phyloP scores from a whole-genome alignment of 192 early-diverging fungal genomes.

The Umbelopsis sp. region DNA sequence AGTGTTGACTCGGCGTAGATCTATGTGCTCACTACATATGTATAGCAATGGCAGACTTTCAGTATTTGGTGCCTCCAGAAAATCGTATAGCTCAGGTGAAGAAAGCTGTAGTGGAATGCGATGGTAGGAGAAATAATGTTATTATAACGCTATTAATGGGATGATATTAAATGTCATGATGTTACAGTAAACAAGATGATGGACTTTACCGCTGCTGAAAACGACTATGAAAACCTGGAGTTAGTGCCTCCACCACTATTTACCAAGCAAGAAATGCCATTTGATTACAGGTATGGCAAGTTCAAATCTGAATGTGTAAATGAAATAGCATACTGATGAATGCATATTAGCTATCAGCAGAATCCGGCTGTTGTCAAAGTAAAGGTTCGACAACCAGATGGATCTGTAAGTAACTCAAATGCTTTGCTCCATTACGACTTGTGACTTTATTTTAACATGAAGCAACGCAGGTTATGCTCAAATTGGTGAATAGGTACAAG shows the following conservation, averaged over 20 bases:
- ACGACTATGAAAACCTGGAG: constrained; percentile 36
- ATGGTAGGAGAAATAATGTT: constrained; percentile 38
- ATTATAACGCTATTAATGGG: background rate
- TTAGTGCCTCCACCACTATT: constrained; percentile 64
- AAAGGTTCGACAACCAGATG: constrained; percentile 41
- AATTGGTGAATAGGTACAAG: constrained; percentile 10
- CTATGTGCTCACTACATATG: background rate
- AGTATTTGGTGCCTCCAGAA: constrained; percentile 47
- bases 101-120: constrained; percentile 41
- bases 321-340: background rate
- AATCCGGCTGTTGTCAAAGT: constrained; percentile 54
- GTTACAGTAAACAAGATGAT: constrained; percentile 44
- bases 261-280: constrained; percentile 50
- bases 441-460: background rate
- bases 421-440: background rate
- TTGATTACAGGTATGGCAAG: constrained; percentile 50
- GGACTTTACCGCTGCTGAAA: constrained; percentile 43
- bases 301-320: background rate
- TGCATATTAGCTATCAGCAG: constrained; percentile 43
- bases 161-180: background rate
- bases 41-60: constrained; percentile 65
- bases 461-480: background rate
- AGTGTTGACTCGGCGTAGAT: background rate
- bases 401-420: constrained; percentile 27
- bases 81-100: constrained; percentile 50